Percentiles rank a stretch among this genome's conserved stretches.
Conservation (phyloP, 2,329 filamentous ascomycete genomes). For the Fusarium udum region DNA sequence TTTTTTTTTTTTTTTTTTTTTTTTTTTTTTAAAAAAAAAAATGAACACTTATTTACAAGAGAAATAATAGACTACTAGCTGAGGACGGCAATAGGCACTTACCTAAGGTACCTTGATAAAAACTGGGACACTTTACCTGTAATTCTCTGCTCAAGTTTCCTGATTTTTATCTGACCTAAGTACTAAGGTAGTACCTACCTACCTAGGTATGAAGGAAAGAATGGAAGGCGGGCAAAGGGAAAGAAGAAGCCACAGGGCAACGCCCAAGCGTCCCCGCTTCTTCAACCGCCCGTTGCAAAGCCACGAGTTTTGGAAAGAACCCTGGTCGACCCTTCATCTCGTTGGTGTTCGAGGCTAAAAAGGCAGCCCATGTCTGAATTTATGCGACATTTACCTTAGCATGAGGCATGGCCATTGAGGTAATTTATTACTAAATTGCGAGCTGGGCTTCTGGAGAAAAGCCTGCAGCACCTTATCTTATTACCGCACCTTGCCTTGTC, state of each 20-base stretch:
- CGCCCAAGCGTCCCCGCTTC: conserved; percentile 25
- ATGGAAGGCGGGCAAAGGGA: neutral
- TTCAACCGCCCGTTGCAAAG: conserved; percentile 32
- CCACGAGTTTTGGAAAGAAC: conserved; percentile 31
- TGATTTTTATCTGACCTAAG: neutral
- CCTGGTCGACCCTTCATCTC: conserved; percentile 36
- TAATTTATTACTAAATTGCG: conserved; percentile 3
- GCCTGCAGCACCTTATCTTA: conserved; percentile 19
- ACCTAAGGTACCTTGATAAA: neutral
- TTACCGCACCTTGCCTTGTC: conserved; percentile 13
- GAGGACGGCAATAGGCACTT: neutral
- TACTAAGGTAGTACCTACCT: neutral
- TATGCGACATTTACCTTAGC: conserved; percentile 23
- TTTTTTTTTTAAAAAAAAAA: too few species aligned
- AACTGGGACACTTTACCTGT: neutral
- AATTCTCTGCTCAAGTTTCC: neutral
- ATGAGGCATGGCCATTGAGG: neutral
- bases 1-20: too few species aligned
- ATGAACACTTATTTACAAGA: neutral
- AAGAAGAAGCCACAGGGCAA: conserved; percentile 25
- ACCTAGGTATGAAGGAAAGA: neutral
- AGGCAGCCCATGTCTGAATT: conserved; percentile 17
- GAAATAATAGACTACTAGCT: neutral
- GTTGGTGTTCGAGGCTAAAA: conserved; percentile 37
- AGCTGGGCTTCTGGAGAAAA: conserved; percentile 5